A percentile compares a stretch with the other conserved stretches of the same genome.
phyloP scores from a whole-genome alignment of 1,139 yeast species.

The Saccharomyces pastorianus region DNA sequence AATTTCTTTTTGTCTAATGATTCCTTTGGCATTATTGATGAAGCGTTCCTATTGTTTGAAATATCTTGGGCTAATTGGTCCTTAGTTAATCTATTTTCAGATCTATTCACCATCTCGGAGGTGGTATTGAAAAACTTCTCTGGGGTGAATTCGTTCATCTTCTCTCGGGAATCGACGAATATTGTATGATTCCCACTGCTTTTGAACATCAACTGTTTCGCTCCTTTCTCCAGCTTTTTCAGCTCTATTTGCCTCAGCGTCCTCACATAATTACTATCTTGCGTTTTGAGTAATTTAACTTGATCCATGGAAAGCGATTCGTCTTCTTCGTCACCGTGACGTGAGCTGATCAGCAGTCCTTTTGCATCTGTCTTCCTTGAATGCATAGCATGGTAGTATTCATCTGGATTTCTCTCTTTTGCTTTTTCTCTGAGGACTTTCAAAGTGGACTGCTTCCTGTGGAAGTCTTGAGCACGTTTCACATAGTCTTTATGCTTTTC shows the following conservation, averaged over 20 bases:
- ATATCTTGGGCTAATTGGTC: conserved; percentile 42
- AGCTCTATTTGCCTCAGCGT: conserved; percentile 66
- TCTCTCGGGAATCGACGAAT: conserved; percentile 60
- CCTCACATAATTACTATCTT: conserved; percentile 78
- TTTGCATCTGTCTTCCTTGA: conserved; percentile 52
- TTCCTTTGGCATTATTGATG: conserved; percentile 33
- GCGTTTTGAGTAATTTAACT: conserved; percentile 75
- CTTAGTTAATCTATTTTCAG: conserved; percentile 63
- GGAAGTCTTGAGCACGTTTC: conserved; percentile 81
- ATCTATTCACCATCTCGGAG: conserved; percentile 48
- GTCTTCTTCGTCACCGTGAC: conserved; percentile 46
- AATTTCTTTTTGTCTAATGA: conserved; percentile 48
- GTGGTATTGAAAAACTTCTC: conserved; percentile 66
- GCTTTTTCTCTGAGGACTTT: conserved; percentile 70
- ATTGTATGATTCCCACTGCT: conserved; percentile 73
- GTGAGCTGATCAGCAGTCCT: conserved; percentile 60
- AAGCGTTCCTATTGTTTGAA: conserved; percentile 20
- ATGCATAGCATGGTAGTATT: conserved; percentile 90
- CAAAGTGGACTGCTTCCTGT: conserved; percentile 77
- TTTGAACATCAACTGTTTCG: conserved; percentile 46
- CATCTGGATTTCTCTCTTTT: conserved; percentile 80
- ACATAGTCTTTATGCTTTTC: conserved; percentile 94
- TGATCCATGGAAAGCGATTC: conserved; percentile 56
- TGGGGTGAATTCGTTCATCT: conserved; percentile 53
- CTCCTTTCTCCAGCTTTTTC: conserved; percentile 54